phyloP scores from a whole-genome alignment of 2,329 filamentous ascomycete species.

The Chaetomium olivaceum region DNA sequence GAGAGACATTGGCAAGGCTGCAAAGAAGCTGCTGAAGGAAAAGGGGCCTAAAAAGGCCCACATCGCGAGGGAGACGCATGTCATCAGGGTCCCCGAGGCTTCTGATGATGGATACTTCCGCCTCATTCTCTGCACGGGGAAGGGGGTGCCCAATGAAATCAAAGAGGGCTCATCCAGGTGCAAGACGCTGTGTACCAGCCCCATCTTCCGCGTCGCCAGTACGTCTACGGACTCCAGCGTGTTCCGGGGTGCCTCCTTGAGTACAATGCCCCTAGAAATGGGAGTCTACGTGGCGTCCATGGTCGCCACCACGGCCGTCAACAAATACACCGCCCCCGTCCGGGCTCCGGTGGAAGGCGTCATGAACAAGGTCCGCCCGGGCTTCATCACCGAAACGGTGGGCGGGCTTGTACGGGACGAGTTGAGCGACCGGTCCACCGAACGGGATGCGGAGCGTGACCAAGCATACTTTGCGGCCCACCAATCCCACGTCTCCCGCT shows the following conservation, averaged over 20 bases:
- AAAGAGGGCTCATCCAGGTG: constrained; percentile 14
- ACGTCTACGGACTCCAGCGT: constrained; percentile 62
- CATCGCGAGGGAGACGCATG: constrained; percentile 59
- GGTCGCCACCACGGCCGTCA: constrained; percentile 48
- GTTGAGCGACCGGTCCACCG: constrained; percentile 31
- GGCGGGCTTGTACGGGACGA: constrained; percentile 44
- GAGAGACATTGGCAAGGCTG: constrained; percentile 65
- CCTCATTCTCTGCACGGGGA: constrained; percentile 60
- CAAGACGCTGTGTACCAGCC: constrained; percentile 64
- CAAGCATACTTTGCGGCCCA: constrained; percentile 12
- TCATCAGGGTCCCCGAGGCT: constrained; percentile 64
- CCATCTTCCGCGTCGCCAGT: constrained; percentile 69
- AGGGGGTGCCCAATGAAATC: constrained; percentile 26
- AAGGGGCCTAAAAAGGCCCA: constrained; percentile 50
- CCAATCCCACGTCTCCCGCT: constrained; percentile 19
- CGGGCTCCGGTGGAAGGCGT: constrained; percentile 45
- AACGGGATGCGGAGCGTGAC: constrained; percentile 25
- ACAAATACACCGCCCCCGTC: constrained; percentile 47
- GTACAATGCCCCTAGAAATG: constrained; percentile 65
- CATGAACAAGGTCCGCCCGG: constrained; percentile 42
- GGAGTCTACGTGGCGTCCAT: constrained; percentile 57
- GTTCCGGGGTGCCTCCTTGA: constrained; percentile 63
- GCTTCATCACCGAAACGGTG: constrained; percentile 43
- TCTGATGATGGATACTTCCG: constrained; percentile 69
- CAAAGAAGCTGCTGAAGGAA: constrained; percentile 53